phyloP scores from a whole-genome alignment of 352 stramenopile species.

The Globisporangium alternatum region DNA sequence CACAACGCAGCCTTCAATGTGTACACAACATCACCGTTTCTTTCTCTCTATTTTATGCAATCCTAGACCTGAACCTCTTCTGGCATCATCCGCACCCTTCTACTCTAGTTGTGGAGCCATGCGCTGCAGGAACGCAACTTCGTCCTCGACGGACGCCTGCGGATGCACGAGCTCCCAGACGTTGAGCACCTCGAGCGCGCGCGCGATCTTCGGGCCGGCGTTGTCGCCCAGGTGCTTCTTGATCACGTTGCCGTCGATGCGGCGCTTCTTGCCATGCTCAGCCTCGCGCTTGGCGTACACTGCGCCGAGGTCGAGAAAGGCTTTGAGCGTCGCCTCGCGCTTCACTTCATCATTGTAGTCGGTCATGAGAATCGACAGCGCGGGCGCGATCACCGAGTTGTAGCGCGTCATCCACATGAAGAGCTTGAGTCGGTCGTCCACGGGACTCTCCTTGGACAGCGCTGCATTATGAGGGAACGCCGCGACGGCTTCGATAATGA shows the following conservation, averaged over 20 bases:
- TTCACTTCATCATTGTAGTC: constrained; percentile 11
- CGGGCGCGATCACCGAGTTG: constrained; percentile 45
- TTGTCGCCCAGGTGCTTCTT: constrained; percentile 33
- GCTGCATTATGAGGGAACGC: constrained; percentile 34
- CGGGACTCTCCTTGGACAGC: constrained; percentile 2
- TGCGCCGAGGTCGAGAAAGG: constrained; percentile 32
- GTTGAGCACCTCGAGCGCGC: constrained; percentile 46
- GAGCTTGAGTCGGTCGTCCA: constrained; percentile 40
- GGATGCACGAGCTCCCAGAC: constrained; percentile 58
- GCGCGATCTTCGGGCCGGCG: constrained; percentile 35
- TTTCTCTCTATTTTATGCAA: constrained; percentile 8
- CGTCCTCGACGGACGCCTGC: constrained; percentile 21
- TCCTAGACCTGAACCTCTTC: neutral
- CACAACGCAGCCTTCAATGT: no score
- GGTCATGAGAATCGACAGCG: constrained; percentile 50
- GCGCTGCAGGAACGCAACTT: constrained; percentile 37
- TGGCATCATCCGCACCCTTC: neutral
- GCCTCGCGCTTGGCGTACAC: constrained; percentile 26
- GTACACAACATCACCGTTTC: neutral
- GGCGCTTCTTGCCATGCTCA: constrained; percentile 25
- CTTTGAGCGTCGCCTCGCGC: constrained; percentile 25
- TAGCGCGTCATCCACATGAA: constrained; percentile 74
- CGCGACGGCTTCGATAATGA: constrained; percentile 58
- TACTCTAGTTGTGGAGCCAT: constrained; percentile 13
- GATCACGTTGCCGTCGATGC: constrained; percentile 50